Base-by-base conservation (phyloP, 2,329 filamentous ascomycete genomes). In the Colletotrichum somersetense region DNA sequence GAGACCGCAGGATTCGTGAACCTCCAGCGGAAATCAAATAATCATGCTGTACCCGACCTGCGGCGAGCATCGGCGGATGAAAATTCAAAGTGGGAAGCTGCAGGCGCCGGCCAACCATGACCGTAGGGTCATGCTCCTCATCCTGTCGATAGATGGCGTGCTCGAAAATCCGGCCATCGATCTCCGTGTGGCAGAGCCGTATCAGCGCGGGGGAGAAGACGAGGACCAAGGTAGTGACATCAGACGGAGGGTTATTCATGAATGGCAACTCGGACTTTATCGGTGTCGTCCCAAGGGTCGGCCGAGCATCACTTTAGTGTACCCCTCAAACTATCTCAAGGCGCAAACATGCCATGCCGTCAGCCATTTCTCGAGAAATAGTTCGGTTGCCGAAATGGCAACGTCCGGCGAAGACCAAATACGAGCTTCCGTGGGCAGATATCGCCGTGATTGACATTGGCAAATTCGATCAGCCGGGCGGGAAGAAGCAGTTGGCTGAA, bases 381-480 rank as follows among this genome's bases (percentile, higher is more conserved):
- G 59, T 63, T 11, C 50, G 61, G 7, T 53, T 78, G 56, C 76
- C 76, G 3, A 75, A 67, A 63, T 79, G 78, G 79, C 70, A 78
- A 46, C 74, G 78, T 5, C 79, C 79, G 2, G 64, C 73, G 20
- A 78, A 79, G 62, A 81, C 79, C 0, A 76, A 57, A 3, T 38
- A 76, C 8, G 71, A 77, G 11, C 62, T 79, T 5, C 76, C 73
- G 2, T 89, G 87, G 86, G 84, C 87, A 1, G 86, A 89, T 63
- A 83, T 89, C 6, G 81, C 87, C 12, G 88, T 85, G 3, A 82
- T 89, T 16, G 87, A 89, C 67, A 79, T 89, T 1, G 80, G 81
- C 42, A 82, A 82, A 33, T 89, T 85, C 71, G 83, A 85, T 38
- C 77, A 81, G 23, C 85, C 86, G 0, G 85, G 85, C 2, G 87